These are phyloP conservation scores for Cardiospermum halicacabum DNA, from an alignment of 345 rosid species.

Conservation along the genomic window DNA sequence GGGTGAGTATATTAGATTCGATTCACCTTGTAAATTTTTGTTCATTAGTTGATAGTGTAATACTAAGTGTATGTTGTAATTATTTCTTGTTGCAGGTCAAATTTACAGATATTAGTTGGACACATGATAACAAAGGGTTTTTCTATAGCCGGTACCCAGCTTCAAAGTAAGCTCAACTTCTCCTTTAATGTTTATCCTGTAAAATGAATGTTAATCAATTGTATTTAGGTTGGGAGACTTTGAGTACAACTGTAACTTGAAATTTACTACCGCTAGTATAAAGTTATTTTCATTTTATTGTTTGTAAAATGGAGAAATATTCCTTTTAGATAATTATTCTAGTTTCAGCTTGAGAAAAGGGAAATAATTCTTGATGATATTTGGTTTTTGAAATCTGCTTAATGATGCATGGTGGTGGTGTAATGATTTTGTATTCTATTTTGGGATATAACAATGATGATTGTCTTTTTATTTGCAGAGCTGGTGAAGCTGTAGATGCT, in stretches of 20 bases:
- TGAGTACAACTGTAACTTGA: background rate
- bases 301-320: background rate
- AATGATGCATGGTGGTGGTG: background rate
- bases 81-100: slow-evolving; percentile 47
- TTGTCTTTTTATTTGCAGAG: slow-evolving; percentile 39
- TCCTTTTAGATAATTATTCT: background rate
- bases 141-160: slow-evolving; percentile 90
- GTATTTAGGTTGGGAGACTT: background rate
- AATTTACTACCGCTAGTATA: background rate
- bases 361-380: background rate
- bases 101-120: slow-evolving; percentile 78
- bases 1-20: slow-evolving; percentile 52
- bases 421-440: background rate
- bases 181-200: background rate
- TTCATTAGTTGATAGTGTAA: background rate
- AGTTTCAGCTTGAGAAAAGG: background rate
- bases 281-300: background rate
- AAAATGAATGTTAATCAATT: no score
- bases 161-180: slow-evolving; percentile 53
- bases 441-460: background rate
- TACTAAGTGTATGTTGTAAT: background rate
- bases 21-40: no score
- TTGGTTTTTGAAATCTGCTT: background rate
- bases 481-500: slow-evolving; percentile 76
- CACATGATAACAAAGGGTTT: slow-evolving; percentile 81